These are phyloP conservation scores for Aspergillus pseudoviridinutans DNA, from an alignment of 2,329 filamentous ascomycete species.

Conservation along the genomic window DNA sequence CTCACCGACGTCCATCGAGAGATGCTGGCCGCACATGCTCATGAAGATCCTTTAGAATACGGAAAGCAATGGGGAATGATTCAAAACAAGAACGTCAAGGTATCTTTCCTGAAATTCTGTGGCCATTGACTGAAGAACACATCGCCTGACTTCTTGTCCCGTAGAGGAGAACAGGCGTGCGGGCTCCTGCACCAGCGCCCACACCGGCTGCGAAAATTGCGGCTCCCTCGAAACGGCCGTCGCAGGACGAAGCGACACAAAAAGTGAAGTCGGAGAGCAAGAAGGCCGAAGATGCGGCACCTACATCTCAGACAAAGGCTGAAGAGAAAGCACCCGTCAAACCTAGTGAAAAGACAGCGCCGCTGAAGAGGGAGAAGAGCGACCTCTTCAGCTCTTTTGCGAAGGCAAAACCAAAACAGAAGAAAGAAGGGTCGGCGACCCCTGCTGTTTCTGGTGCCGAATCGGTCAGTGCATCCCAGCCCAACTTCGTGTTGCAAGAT, in stretches of 20 bases:
- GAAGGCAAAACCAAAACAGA: constrained; percentile 60
- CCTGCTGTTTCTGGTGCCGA: constrained; percentile 29
- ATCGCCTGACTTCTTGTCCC: not conserved
- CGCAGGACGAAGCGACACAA: constrained; percentile 23
- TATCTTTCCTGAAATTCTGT: constrained; percentile 17
- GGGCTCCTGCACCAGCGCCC: constrained; percentile 31
- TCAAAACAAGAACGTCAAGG: constrained; percentile 64
- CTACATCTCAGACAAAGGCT: constrained; percentile 15
- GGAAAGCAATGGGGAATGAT: constrained; percentile 69
- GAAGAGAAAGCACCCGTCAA: constrained; percentile 32
- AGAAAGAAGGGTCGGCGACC: constrained; percentile 40
- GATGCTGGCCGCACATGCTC: constrained; percentile 51
- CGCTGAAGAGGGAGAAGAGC: constrained; percentile 57
- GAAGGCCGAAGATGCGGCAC: constrained; percentile 15
- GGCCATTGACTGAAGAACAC: not conserved
- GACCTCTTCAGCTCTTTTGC: constrained; percentile 78
- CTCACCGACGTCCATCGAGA: constrained; percentile 68
- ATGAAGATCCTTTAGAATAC: constrained; percentile 57
- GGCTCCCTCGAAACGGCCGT: constrained; percentile 38
- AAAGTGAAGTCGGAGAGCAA: constrained; percentile 21
- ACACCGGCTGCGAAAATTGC: constrained; percentile 30
- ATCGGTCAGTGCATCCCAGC: constrained; percentile 29
- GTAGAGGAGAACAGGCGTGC: constrained; percentile 47
- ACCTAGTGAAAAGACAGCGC: constrained; percentile 35
- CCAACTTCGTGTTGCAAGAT: constrained; percentile 9